Conservation (phyloP, 164 flowering plant genomes). For the Vitis amurensis region DNA sequence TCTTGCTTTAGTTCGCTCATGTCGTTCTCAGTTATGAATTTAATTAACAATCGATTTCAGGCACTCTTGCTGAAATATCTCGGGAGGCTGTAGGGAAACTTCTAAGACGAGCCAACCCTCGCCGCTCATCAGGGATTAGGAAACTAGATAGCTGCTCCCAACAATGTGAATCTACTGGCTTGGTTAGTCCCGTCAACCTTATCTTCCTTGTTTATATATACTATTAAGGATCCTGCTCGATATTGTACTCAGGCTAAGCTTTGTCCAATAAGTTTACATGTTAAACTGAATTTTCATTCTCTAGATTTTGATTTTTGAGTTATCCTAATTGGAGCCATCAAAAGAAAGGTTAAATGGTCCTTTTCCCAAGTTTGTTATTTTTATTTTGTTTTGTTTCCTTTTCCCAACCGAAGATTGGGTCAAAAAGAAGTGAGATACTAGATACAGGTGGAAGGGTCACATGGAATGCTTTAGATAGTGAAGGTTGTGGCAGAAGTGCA, state of each 20-base stretch:
- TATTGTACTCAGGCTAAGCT: too few relatives aligned
- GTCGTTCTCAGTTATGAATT: neutral
- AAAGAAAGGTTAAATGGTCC: too few relatives aligned
- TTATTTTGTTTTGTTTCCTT: neutral
- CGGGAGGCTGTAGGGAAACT: constrained; percentile 37
- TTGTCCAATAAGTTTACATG: too few relatives aligned
- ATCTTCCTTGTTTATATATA: neutral
- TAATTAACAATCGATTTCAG: constrained; percentile 24
- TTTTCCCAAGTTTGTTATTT: neutral
- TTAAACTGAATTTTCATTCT: too few relatives aligned
- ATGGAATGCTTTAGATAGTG: constrained; percentile 9
- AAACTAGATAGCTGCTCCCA: constrained; percentile 24
- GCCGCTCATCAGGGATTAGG: constrained; percentile 22
- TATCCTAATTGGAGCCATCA: too few relatives aligned
- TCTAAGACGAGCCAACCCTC: constrained; percentile 24
- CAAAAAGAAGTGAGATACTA: constrained; percentile 14
- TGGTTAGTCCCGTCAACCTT: constrained; percentile 16
- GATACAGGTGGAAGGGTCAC: constrained; percentile 9
- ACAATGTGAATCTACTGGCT: constrained; percentile 16
- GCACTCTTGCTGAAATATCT: constrained; percentile 39
- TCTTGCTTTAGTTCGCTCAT: neutral
- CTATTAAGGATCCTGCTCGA: too few relatives aligned
- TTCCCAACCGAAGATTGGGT: constrained; percentile 26
- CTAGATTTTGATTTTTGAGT: too few relatives aligned
- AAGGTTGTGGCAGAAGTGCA: constrained; percentile 9